Conservation (phyloP, 129 eudicot genomes). For the Centaurea solstitialis region DNA sequence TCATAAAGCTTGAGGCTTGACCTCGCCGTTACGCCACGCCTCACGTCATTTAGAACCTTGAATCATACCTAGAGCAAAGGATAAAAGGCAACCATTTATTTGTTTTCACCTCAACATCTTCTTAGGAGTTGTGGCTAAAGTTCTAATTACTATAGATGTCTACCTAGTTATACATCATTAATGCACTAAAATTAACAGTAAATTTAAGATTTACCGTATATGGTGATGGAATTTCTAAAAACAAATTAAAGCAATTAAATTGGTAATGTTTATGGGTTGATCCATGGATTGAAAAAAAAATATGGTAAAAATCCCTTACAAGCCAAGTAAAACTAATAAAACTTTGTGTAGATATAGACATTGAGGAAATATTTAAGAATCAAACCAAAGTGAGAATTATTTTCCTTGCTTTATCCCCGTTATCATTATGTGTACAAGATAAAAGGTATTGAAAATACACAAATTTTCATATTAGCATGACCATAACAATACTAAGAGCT, state of each 20-base stretch:
- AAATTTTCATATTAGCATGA: background rate
- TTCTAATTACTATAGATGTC: background rate
- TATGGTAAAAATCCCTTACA: background rate
- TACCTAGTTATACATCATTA: too few species aligned
- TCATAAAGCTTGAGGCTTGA: too few species aligned
- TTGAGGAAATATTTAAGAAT: background rate
- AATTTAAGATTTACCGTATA: background rate
- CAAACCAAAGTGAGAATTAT: background rate
- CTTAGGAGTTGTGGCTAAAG: background rate
- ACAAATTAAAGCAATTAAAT: background rate
- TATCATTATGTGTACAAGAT: too few species aligned
- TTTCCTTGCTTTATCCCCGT: background rate
- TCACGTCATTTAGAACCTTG: too few species aligned
- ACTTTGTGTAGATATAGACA: background rate
- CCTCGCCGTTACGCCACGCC: too few species aligned
- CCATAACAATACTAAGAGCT: conserved; percentile 1
- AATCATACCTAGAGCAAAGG: background rate
- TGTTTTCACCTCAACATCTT: background rate
- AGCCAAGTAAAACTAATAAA: background rate
- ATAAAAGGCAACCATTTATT: too few species aligned
- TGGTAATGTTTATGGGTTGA: background rate
- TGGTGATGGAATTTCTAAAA: background rate
- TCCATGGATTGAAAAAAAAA: background rate
- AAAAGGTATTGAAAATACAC: background rate
- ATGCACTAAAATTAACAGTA: background rate